Conservation (phyloP, 176 grass and related monocot species). For the Oryza nivara region DNA sequence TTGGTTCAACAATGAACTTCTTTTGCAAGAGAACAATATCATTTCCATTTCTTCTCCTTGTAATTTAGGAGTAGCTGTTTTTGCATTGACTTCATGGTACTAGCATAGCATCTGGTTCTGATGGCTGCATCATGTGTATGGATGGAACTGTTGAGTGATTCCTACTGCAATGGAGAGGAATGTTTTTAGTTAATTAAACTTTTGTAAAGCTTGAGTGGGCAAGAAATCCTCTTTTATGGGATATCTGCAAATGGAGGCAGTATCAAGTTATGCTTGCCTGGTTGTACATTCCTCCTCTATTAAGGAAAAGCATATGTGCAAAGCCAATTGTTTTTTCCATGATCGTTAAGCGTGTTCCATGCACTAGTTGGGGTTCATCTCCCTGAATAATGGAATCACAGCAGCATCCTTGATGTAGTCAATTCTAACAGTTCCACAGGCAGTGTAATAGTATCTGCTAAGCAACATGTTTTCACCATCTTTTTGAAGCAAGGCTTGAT, state of each 20-base stretch:
- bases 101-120: not conserved
- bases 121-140: constrained; percentile 7
- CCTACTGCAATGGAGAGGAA: not conserved
- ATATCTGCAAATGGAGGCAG: constrained; percentile 22
- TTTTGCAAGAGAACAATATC: constrained; percentile 38
- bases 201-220: constrained; percentile 16
- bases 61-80: not conserved
- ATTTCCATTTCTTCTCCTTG: not conserved
- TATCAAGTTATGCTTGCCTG: constrained; percentile 40
- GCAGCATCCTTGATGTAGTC: constrained; percentile 17
- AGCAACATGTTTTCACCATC: not conserved
- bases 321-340: constrained; percentile 2
- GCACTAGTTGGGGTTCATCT: constrained; percentile 36
- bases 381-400: constrained; percentile 15
- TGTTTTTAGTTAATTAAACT: constrained; percentile 11
- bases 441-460: not conserved
- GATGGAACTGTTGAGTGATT: constrained; percentile 20
- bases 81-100: not conserved
- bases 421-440: not conserved
- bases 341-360: constrained; percentile 33
- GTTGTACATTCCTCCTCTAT: constrained; percentile 28
- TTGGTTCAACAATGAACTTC: constrained; percentile 46
- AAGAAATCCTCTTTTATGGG: not conserved
- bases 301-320: constrained; percentile 36
- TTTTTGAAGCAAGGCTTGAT: not conserved